Conservation (phyloP, 306 rosid species). For the Vicia faba region DNA sequence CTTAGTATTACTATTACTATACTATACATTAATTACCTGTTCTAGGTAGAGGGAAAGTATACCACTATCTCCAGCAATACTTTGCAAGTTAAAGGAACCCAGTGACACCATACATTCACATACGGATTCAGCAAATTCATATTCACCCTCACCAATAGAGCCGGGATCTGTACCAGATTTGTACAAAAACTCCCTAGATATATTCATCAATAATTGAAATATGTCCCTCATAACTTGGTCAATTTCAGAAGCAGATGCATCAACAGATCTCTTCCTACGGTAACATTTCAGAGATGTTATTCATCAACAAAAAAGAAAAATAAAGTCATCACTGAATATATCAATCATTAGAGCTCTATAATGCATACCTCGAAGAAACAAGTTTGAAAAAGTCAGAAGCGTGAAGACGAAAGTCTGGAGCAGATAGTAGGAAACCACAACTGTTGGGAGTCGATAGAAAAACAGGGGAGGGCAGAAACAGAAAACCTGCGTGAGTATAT, state of each 20-base stretch:
- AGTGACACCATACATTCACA: conserved; percentile 91
- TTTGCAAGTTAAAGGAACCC: conserved; percentile 83
- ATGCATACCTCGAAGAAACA: conserved; percentile 75
- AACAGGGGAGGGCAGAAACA: conserved; percentile 29
- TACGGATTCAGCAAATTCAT: conserved; percentile 73
- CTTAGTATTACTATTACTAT: background rate
- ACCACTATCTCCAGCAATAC: conserved; percentile 67
- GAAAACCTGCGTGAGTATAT: conserved; percentile 32
- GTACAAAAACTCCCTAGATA: conserved; percentile 70
- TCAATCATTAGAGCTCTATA: conserved; percentile 27
- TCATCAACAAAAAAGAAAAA: conserved; percentile 1
- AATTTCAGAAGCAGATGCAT: conserved; percentile 66
- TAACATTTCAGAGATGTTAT: conserved; percentile 34
- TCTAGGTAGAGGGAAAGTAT: conserved; percentile 66
- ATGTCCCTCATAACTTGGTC: conserved; percentile 75
- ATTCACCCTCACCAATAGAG: conserved; percentile 69
- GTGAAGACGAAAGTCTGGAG: conserved; percentile 92
- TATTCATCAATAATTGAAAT: conserved; percentile 75
- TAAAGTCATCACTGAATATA: background rate
- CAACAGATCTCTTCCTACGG: conserved; percentile 81
- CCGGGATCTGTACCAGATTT: conserved; percentile 57
- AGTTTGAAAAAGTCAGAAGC: conserved; percentile 96
- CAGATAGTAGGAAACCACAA: conserved; percentile 85
- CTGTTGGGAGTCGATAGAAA: conserved; percentile 50
- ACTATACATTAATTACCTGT: conserved; percentile 57